Evolutionary conservation across 768 basidiomycete genomes (phyloP).

Genomic region (Tulasnella sp.): DNA sequence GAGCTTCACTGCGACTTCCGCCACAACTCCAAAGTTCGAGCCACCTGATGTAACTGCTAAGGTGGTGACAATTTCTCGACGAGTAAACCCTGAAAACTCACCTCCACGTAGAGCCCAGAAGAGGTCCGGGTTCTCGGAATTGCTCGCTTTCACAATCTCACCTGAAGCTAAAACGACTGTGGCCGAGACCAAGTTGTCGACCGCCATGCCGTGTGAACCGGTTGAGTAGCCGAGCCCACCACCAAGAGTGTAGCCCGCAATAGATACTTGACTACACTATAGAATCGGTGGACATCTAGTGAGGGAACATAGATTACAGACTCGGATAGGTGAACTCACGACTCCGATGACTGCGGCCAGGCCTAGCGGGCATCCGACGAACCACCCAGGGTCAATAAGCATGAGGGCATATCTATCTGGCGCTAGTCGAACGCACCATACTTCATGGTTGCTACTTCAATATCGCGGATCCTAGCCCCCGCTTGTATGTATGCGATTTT

Average conservation of each 20-base stretch:
- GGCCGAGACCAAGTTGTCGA: constrained; percentile 27
- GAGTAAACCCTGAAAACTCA: neutral
- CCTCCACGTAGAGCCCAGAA: constrained; percentile 27
- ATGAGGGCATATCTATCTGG: neutral
- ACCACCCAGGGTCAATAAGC: neutral
- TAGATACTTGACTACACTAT: constrained; percentile 2
- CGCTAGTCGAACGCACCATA: constrained; percentile 5
- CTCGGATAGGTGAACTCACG: neutral
- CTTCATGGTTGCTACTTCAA: constrained; percentile 8
- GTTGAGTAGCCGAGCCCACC: constrained; percentile 16
- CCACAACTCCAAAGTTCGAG: constrained; percentile 25
- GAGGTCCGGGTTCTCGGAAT: constrained; percentile 21
- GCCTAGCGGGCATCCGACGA: neutral
- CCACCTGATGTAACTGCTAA: neutral
- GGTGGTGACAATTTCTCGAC: too few species aligned
- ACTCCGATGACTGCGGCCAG: neutral
- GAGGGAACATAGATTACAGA: neutral
- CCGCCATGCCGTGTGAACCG: constrained; percentile 20
- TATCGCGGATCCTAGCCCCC: neutral
- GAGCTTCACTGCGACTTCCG: constrained; percentile 17
- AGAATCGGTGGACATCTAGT: neutral
- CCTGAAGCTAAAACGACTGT: constrained; percentile 24
- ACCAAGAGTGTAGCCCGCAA: neutral
- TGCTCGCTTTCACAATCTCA: constrained; percentile 13
- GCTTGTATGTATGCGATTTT: constrained; percentile 24